Base-by-base conservation (phyloP, 208 protist species). In the Leishmania tarentolae region DNA sequence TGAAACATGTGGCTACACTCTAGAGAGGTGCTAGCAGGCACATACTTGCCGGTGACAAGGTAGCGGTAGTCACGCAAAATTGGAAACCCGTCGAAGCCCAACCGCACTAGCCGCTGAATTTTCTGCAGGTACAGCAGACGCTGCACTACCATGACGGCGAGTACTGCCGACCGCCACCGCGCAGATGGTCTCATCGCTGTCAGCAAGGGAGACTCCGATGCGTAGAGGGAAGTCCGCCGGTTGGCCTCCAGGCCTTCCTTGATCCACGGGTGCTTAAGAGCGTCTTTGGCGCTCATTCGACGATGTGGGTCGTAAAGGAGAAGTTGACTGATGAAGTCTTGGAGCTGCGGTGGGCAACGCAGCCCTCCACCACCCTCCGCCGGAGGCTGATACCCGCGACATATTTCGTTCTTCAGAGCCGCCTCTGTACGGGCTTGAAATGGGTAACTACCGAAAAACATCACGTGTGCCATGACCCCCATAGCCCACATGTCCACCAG, bases 401-500 rank as follows among this genome's bases (percentile, higher is more conserved):
- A 88, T 69, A 96, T 95, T 19, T 86, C 85, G 13, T 85, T 81
- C 1, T 69, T 88, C 5, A 95, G 75, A 6, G 86, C 81, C 15
- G 83, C 76, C 42, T 87, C 76, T 3, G 65, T 92, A 46, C 81
- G 40, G 2, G 91, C 95, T 21, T 68, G 79, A 71, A 98, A 98
- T 1, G 96, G 96, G 76, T 91, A 95, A n/a, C 89, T 78, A 8
- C 94, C 93, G 61, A 86, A 76, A 42, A 95, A 86, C 83, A 98
- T 91, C 57, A 95, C 85, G 80, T 98, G 97, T 44, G 93, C 87
- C 74, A 98, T 96, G 44, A 97, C 89, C 13, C 96, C 96, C 66
- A 98, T 66, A 2, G 94, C 91, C 96, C 96, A 98, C 92, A 98
- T 97, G 81, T 98, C 96, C 15, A 97, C 95, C 15, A 92, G 92